Evolutionary conservation across 2,329 filamentous ascomycete genomes (phyloP), one percentile per base, ranked within the genome.

Genomic region (Cytospora chrysosperma): DNA sequence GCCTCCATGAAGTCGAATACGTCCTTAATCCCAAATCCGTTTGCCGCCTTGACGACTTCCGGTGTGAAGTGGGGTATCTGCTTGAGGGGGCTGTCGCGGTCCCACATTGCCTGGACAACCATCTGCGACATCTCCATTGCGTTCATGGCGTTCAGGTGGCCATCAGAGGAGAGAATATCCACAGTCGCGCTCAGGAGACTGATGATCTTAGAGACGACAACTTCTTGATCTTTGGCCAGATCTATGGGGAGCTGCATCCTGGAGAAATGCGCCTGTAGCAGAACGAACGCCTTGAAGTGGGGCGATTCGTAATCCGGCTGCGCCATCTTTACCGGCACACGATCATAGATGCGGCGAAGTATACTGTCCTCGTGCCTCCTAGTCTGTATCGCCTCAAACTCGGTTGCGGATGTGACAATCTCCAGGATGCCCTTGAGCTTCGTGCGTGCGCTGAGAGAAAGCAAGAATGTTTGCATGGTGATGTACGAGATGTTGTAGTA

Each of bases 401-500:
- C 95, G 1, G 93, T 96, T 6, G 96, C 96, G 0, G 95, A 96
- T 1, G 95, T 97, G 65, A 98, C 88, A 70, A 99, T 98, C 76
- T 99, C 95, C 61, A 99, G 82, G 51, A 99, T 93, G 54, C 93
- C 93, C 83, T 99, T 99, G 68, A 99, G 86, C 81, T 97, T 98
- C 4, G 93, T 98, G 69, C 89, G 89, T 50, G 88, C 88, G 61
- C 87, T 93, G 54, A 99, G 84, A 17, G 95, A 99, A 62, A 99
- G 82, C 58, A 99, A 82, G 82, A 99, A 94, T 0, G 95, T 99
- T 78, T 99, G 94, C 93, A 99, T 99, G 3, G 95, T 99, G 75
- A 97, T 91, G 79, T 97, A 98, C 7, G 94, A 97, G 72, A 99
- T 97, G 77, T 97, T 98, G 84, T 99, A 99, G 82, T 99, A 98